Conservation (phyloP, 345 rosid species). For the Psidium friedrichsthalianum region DNA sequence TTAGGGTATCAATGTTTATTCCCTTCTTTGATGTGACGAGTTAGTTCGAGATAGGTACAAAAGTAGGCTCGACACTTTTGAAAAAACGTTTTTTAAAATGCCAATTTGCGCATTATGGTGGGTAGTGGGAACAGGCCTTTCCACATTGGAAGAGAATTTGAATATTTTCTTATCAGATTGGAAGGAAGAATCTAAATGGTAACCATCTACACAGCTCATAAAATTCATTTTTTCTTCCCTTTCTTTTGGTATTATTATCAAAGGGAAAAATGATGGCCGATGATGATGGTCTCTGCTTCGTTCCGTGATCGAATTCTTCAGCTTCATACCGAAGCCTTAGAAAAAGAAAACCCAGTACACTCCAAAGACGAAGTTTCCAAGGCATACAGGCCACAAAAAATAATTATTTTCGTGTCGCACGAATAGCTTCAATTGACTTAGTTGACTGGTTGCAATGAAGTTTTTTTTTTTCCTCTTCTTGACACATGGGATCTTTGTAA, state of each 20-base stretch:
- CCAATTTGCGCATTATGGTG: slow-evolving; percentile 15
- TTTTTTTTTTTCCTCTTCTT: no score
- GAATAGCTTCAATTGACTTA: not conserved
- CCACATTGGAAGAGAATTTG: slow-evolving; percentile 27
- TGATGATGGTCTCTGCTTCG: not conserved
- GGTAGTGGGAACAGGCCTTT: slow-evolving; percentile 20
- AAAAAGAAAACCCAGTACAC: not conserved
- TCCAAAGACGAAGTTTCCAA: not conserved
- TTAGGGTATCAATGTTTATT: not conserved
- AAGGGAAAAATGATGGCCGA: not conserved
- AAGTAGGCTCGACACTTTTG: slow-evolving; percentile 2
- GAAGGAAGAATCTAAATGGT: slow-evolving; percentile 15
- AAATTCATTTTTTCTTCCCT: not conserved
- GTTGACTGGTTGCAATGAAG: not conserved
- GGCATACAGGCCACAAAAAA: not conserved
- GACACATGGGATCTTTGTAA: not conserved
- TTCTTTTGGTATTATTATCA: not conserved
- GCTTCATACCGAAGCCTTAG: not conserved
- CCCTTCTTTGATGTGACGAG: not conserved
- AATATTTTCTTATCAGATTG: slow-evolving; percentile 28
- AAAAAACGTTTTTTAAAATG: not conserved
- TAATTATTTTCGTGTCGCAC: not conserved
- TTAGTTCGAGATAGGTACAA: slow-evolving; percentile 1
- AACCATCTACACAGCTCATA: not conserved
- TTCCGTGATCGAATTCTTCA: not conserved